Percentiles rank a stretch among this genome's conserved stretches.
phyloP scores from a whole-genome alignment of 2,329 filamentous ascomycete species.

The Aureobasidium sp. region DNA sequence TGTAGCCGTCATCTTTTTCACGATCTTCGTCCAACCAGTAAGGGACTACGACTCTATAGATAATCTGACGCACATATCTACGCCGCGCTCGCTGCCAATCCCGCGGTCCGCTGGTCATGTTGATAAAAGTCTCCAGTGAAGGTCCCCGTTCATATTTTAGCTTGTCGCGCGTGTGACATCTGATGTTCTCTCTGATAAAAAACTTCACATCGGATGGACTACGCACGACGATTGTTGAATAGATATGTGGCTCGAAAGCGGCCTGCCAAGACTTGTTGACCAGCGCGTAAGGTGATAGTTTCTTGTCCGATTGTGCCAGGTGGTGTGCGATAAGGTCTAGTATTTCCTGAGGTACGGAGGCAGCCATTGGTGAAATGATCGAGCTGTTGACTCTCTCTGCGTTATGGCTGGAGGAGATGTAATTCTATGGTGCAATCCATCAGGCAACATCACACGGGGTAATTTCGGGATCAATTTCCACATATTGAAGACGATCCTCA shows the following conservation, averaged over 20 bases:
- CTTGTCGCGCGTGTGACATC: not conserved
- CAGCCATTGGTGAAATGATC: too few species aligned
- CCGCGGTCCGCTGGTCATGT: not conserved
- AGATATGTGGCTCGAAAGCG: constrained; percentile 9
- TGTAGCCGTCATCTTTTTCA: not conserved
- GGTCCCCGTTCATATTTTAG: not conserved
- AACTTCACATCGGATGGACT: not conserved
- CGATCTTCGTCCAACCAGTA: not conserved
- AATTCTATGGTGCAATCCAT: too few species aligned
- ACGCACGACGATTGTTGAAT: constrained; percentile 1
- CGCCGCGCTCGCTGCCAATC: constrained; percentile 3
- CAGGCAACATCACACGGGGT: too few species aligned
- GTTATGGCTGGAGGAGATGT: too few species aligned
- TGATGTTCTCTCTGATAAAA: not conserved
- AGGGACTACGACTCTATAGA: constrained; percentile 8
- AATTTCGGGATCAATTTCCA: too few species aligned
- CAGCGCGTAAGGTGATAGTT: constrained; percentile 1
- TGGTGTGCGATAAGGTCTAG: not conserved
- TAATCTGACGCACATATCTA: not conserved
- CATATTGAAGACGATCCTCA: too few species aligned
- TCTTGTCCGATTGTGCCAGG: constrained; percentile 4
- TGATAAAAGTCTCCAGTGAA: not conserved
- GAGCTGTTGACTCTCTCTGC: too few species aligned
- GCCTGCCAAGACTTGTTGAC: constrained; percentile 12
- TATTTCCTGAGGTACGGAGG: constrained; percentile 1